Conservation (phyloP, 495 filamentous ascomycete genomes). For the Penicillium herquei region DNA sequence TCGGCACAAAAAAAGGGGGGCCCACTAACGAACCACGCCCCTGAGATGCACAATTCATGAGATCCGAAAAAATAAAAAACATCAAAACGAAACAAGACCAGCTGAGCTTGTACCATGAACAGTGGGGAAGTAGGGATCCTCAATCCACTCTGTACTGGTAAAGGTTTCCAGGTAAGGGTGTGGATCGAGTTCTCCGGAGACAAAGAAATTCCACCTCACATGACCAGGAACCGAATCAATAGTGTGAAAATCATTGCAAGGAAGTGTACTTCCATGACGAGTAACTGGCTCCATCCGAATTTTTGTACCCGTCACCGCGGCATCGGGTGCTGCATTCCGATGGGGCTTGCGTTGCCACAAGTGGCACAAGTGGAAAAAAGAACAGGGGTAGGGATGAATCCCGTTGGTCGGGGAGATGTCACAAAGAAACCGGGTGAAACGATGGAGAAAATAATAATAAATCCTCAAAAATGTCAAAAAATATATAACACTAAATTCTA, state of each 20-base stretch:
- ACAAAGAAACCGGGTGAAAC: conserved; percentile 19
- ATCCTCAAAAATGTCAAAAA: background rate
- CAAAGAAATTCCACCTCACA: conserved; percentile 24
- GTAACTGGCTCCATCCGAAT: conserved; percentile 12
- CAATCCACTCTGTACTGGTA: background rate
- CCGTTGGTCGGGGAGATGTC: conserved; percentile 20
- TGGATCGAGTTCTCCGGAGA: no score
- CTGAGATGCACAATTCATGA: background rate
- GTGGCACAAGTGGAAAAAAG: conserved; percentile 2
- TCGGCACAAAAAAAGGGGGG: background rate
- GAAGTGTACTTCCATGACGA: conserved; percentile 15
- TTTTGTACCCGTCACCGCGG: conserved; percentile 41
- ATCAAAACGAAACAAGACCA: background rate
- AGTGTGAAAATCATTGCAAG: conserved; percentile 24
- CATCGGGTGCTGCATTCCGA: conserved; percentile 40
- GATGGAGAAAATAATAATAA: conserved; percentile 3
- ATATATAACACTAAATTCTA: background rate
- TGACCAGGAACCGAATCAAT: conserved; percentile 30
- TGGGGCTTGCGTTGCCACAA: conserved; percentile 24
- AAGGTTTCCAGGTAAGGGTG: background rate
- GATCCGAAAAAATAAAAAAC: background rate
- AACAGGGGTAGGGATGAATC: conserved; percentile 13
- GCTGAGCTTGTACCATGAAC: background rate
- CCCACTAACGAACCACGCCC: background rate
- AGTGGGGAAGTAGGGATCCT: background rate